Base-by-base conservation (phyloP, 1,139 yeast genomes). In the Spathaspora sp. region DNA sequence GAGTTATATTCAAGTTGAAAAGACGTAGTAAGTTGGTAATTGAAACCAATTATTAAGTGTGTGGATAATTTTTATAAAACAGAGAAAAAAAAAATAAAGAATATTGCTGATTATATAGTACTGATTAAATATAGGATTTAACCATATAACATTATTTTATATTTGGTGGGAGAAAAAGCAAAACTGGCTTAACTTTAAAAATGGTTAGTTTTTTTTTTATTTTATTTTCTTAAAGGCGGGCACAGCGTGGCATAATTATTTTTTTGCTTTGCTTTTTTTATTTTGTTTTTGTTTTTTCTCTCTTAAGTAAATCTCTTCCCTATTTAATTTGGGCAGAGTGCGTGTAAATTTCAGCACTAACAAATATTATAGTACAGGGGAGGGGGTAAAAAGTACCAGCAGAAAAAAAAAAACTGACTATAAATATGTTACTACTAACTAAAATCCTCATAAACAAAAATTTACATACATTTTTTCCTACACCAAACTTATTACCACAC, bases 241-340 rank as follows among this genome's bases (percentile, higher is more conserved):
- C n/a, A 31, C 36, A 20, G 23, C 10, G 36, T 31, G 36, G 36
- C 13, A 6, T 13, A 31, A 31, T 31, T 31, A 31, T 31, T 31
- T 31, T 31, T 31, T 31, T 31, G 3, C 10, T 13, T 29, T 15
- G 18, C 16, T 26, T 26, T 11, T 26, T 26, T 26, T 26, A n/a
- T n/a, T 29, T 31, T 31, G 36, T 31, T 31, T 31, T 31, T 13
- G 18, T 31, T 31, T 31, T 31, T 31, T 31, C 39, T 13, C 24
- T n/a, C 39, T 37, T 37, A 37, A 36, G 44, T 42, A 42, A 42
- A 42, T 42, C 26, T 10, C 40, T 29, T 36, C 44, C 38, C 44
- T 42, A 42, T 29, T 20, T 31, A 42, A 36, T 26, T 36, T 36
- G 16, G 31, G 15, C 8, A 17, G 31, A 25, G 7, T 4, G 18